Conservation (phyloP, 2,329 filamentous ascomycete genomes). For the Hypoxylon sp. region DNA sequence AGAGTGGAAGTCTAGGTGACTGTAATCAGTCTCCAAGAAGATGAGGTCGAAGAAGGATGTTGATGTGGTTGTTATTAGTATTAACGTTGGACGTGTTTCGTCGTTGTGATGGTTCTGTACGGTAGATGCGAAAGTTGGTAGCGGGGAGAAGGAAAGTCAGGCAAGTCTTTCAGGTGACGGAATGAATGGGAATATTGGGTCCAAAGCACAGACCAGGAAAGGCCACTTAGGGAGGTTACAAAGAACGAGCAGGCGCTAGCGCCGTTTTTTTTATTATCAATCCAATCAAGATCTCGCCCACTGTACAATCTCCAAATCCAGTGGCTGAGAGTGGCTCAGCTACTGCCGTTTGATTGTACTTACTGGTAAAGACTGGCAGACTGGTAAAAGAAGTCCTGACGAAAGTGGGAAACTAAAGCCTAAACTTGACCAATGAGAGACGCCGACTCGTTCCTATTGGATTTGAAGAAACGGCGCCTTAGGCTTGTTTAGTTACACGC, state of each 20-base stretch:
- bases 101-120: constrained; percentile 29
- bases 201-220: constrained; percentile 34
- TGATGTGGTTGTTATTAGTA: constrained; percentile 31
- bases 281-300: constrained; percentile 27
- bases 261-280: constrained; percentile 15
- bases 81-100: constrained; percentile 21
- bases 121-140: constrained; percentile 39
- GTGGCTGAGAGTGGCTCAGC: constrained; percentile 42
- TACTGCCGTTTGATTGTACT: constrained; percentile 8
- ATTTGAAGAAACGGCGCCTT: constrained; percentile 38
- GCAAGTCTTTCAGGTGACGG: constrained; percentile 48
- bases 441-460: constrained; percentile 18
- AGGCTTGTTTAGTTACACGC: constrained; percentile 26
- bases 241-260: constrained; percentile 32
- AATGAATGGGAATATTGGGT: constrained; percentile 40
- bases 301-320: constrained; percentile 16
- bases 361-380: background rate
- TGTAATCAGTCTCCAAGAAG: constrained; percentile 19
- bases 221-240: constrained; percentile 11
- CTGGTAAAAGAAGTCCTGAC: constrained; percentile 2
- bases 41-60: constrained; percentile 17
- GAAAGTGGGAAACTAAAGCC: constrained; percentile 19
- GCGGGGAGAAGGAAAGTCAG: constrained; percentile 47
- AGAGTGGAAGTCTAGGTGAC: constrained; percentile 13
- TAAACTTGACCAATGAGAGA: constrained; percentile 28